Conservation (phyloP, 2,329 filamentous ascomycete genomes). For the Cordyceps militaris region DNA sequence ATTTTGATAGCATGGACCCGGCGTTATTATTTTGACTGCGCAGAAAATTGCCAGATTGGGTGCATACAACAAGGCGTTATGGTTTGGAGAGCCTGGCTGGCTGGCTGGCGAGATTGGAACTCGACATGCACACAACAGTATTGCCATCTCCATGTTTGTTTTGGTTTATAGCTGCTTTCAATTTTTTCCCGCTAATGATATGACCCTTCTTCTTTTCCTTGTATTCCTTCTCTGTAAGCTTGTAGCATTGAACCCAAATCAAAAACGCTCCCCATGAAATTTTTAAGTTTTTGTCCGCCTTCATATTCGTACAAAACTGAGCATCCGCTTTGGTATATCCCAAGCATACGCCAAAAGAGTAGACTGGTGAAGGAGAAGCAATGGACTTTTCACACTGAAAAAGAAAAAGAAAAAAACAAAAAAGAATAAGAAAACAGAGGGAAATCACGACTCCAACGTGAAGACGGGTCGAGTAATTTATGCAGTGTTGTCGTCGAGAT, state of each 20-base stretch:
- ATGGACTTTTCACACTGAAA: neutral
- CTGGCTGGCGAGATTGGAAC: neutral
- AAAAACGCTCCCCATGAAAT: constrained; percentile 6
- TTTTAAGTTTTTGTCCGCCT: neutral
- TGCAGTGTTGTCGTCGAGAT: neutral
- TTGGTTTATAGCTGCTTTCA: neutral
- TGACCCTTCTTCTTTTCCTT: neutral
- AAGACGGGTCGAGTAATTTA: neutral
- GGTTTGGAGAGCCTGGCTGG: neutral
- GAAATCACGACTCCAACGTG: neutral
- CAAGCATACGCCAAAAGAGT: constrained; percentile 12
- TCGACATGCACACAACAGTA: neutral
- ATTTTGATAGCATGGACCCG: constrained; percentile 16
- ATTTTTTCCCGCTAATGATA: neutral
- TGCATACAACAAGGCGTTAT: neutral
- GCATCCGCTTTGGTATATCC: constrained; percentile 8
- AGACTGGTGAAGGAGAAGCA: neutral
- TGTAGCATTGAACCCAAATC: constrained; percentile 4
- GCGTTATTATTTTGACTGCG: neutral
- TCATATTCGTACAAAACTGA: constrained; percentile 9
- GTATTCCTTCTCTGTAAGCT: neutral
- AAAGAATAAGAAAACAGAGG: neutral
- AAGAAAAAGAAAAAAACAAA: neutral
- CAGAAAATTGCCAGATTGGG: neutral
- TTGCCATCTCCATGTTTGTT: neutral